phyloP scores from a whole-genome alignment of 768 basidiomycete genomes.

The Amanita brunnescens region DNA sequence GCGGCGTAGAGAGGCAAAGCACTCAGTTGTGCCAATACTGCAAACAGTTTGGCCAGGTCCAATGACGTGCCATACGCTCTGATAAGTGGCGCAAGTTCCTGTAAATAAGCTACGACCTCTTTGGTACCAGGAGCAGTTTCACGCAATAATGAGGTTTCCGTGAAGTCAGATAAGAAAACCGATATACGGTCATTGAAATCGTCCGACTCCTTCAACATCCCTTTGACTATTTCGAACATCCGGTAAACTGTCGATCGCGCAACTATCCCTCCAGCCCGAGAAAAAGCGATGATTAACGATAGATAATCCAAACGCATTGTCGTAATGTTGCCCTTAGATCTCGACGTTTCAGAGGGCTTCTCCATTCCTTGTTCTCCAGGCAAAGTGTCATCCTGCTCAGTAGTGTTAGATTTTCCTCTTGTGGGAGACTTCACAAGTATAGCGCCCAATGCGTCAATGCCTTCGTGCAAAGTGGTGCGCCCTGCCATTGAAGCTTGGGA shows the following conservation, averaged over 20 bases:
- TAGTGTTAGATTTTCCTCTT: constrained; percentile 37
- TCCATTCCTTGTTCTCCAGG: constrained; percentile 22
- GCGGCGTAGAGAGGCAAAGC: constrained; percentile 38
- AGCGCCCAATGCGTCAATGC: constrained; percentile 55
- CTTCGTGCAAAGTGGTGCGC: constrained; percentile 51
- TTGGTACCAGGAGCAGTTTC: constrained; percentile 36
- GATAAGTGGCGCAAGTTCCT: constrained; percentile 48
- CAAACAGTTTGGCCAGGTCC: constrained; percentile 52
- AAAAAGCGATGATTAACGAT: constrained; percentile 40
- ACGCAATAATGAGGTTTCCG: constrained; percentile 40
- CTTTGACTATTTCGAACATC: constrained; percentile 46
- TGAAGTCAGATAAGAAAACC: constrained; percentile 45
- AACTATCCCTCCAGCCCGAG: constrained; percentile 41
- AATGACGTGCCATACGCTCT: constrained; percentile 36
- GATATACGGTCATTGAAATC: constrained; percentile 33
- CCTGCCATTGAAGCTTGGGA: constrained; percentile 47
- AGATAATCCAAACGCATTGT: constrained; percentile 63
- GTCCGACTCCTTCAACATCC: constrained; percentile 45
- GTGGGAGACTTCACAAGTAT: constrained; percentile 40
- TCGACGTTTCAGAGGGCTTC: constrained; percentile 32
- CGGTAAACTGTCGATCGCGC: constrained; percentile 32
- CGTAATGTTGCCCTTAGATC: constrained; percentile 42
- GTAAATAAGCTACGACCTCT: constrained; percentile 42
- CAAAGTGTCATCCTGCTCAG: constrained; percentile 13
- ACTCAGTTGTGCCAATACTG: constrained; percentile 38